Percentiles rank a stretch among this genome's conserved stretches.
Evolutionary conservation across 192 early-diverging fungal species (phyloP).

Genomic region (Obelidium mucronatum): DNA sequence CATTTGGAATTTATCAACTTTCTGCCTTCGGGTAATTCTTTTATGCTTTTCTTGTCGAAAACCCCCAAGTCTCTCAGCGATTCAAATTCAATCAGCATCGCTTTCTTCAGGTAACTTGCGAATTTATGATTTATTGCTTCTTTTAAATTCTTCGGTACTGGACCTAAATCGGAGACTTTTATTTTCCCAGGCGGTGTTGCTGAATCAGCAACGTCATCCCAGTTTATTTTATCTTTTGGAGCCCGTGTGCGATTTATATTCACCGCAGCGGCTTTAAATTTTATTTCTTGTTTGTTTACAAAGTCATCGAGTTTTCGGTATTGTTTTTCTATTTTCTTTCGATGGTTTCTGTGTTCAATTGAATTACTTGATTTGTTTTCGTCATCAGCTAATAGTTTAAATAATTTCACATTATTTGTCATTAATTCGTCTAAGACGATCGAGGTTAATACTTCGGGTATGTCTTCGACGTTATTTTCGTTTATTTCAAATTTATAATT

Average conservation of each 20-base stretch:
- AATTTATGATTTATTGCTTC: conserved; percentile 7
- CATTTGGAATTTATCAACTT: conserved; percentile 8
- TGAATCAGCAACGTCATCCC: conserved; percentile 2
- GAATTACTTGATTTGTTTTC: not conserved
- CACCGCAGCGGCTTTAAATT: not conserved
- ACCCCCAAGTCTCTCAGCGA: not conserved
- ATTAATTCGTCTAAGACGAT: too few species aligned
- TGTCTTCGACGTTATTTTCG: too few species aligned
- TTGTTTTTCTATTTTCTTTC: conserved; percentile 2
- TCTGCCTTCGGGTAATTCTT: not conserved
- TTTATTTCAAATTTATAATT: too few species aligned
- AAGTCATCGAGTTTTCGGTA: not conserved
- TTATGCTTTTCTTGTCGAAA: not conserved
- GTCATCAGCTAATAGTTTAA: too few species aligned
- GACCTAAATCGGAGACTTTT: not conserved
- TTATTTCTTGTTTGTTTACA: conserved; percentile 7
- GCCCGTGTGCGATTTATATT: not conserved
- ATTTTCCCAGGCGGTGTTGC: not conserved
- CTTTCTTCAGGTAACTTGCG: not conserved
- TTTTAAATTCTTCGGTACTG: conserved; percentile 5
- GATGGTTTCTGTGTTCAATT: not conserved
- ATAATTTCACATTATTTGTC: too few species aligned
- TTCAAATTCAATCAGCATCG: conserved; percentile 13
- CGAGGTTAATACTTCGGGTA: too few species aligned
- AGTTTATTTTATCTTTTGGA: not conserved